Evolutionary conservation across 495 filamentous ascomycete species (phyloP), one percentile per base, ranked within the genome.

Genomic region (Penicillium riverlandense): DNA sequence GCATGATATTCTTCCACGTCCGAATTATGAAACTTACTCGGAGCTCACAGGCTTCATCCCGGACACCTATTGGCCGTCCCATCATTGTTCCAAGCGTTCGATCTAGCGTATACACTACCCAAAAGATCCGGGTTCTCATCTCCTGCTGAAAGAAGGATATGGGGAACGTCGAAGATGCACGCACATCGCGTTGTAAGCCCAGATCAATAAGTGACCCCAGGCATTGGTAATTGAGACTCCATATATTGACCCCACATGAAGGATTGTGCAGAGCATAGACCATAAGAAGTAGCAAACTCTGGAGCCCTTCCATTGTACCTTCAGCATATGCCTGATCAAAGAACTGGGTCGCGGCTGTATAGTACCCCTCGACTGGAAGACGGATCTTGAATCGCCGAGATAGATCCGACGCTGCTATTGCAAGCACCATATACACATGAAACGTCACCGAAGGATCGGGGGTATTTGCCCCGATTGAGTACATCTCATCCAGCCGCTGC

Each of bases 161-260:
- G 3, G 45, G 52, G 11, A 62, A 56, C 7, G 53, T 50, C 11
- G 55, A 45, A 11, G 50, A 62, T 3, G 59, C 52, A 8, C 63
- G 63, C 2, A 73, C 49, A 49, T 70, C 63, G 4, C 71, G 62
- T 40, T 73, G 71, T 0, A 73, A 54, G 0, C 71, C 71, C 13
- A 75, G 45, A 30, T 75, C 71, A 16, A 75, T 65, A 0, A 71
- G 50, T 8, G 59, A 50, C n/a, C 67, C 70, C 10, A 75, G 44
- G 30, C 70, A 72, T 40, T 72, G 70, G 39, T 75, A 73, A 29
- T 72, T 70, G 2, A 75, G 52, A 40, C 66, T 69, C 71, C 71
- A 75, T 27, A 71, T 61, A 48, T 72, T 71, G 15, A 75, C 54
- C 8, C 58, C 54, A 31, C 66, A 67, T 1, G 67, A 69, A 0